phyloP scores from a whole-genome alignment of 495 filamentous ascomycete species.

The Aspergillus biplanus region DNA sequence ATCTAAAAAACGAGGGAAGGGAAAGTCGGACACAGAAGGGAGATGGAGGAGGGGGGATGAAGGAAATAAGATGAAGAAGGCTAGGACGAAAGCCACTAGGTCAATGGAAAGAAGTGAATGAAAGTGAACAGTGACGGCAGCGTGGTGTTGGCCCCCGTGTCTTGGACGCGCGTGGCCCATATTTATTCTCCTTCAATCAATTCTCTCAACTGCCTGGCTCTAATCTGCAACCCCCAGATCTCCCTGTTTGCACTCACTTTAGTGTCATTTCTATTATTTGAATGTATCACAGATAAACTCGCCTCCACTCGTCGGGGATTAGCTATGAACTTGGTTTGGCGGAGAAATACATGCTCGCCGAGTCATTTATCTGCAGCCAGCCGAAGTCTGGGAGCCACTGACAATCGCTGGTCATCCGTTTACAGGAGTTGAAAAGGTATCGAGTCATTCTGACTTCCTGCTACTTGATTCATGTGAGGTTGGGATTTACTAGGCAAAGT shows the following conservation, averaged over 20 bases:
- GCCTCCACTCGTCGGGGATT: background rate
- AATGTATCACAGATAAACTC: background rate
- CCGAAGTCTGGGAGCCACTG: background rate
- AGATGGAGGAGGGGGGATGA: background rate
- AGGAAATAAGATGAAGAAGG: conserved; percentile 2
- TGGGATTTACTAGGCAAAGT: too few relatives aligned
- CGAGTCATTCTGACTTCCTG: too few relatives aligned
- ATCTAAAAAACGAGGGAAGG: background rate
- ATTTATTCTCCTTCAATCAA: background rate
- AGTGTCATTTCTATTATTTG: background rate
- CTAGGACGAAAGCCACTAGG: background rate
- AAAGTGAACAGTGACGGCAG: background rate
- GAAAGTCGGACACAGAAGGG: background rate
- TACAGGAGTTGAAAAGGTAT: too few relatives aligned
- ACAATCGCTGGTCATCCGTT: background rate
- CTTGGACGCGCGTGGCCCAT: background rate
- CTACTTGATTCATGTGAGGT: too few relatives aligned
- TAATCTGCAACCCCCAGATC: background rate
- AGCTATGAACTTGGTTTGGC: background rate
- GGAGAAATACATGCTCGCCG: background rate
- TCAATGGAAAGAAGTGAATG: background rate
- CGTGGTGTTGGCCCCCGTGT: background rate
- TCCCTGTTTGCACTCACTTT: background rate
- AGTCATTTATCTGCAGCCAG: conserved; percentile 1
- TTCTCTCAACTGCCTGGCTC: background rate